Evolutionary conservation across 2,329 filamentous ascomycete genomes (phyloP).

Genomic region (Xylaria sp.): DNA sequence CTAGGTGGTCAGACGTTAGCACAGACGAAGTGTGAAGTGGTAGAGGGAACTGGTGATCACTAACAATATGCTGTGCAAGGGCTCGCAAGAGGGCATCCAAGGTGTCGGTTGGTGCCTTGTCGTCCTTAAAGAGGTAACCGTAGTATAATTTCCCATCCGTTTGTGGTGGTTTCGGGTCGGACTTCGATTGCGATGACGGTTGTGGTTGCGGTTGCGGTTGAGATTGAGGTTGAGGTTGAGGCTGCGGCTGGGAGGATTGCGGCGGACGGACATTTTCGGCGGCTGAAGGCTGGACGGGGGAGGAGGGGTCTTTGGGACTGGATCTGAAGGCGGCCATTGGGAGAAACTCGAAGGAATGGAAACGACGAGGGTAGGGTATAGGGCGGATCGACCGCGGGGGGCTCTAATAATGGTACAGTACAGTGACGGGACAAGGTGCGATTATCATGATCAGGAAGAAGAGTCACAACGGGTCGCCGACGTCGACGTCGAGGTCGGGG

Average conservation of each 20-base stretch:
- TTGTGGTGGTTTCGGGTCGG: constrained; percentile 26
- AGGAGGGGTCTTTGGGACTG: constrained; percentile 32
- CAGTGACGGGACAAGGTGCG: constrained; percentile 19
- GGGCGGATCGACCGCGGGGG: not conserved
- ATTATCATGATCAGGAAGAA: constrained; percentile 27
- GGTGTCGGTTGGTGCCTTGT: constrained; percentile 70
- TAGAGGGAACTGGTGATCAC: constrained; percentile 38
- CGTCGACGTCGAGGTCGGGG: constrained; percentile 2
- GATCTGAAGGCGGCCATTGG: constrained; percentile 26
- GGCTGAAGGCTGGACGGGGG: constrained; percentile 21
- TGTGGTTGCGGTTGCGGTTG: constrained; percentile 23
- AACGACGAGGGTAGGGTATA: not conserved
- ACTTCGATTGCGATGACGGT: constrained; percentile 17
- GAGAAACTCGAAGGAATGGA: constrained; percentile 34
- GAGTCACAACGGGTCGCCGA: not conserved
- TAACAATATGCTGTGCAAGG: constrained; percentile 73
- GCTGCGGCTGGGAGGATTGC: constrained; percentile 10
- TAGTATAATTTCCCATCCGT: constrained; percentile 54
- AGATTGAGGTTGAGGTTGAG: constrained; percentile 19
- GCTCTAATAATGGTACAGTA: constrained; percentile 6
- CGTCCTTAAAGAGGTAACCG: constrained; percentile 69
- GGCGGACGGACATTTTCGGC: constrained; percentile 17
- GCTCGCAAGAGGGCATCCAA: constrained; percentile 72
- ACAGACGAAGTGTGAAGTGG: not conserved
- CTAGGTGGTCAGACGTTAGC: constrained; percentile 46